Evolutionary conservation across 257 asterid genomes (phyloP), one percentile per base, ranked within the genome.

Genomic region (Asclepias syriaca): DNA sequence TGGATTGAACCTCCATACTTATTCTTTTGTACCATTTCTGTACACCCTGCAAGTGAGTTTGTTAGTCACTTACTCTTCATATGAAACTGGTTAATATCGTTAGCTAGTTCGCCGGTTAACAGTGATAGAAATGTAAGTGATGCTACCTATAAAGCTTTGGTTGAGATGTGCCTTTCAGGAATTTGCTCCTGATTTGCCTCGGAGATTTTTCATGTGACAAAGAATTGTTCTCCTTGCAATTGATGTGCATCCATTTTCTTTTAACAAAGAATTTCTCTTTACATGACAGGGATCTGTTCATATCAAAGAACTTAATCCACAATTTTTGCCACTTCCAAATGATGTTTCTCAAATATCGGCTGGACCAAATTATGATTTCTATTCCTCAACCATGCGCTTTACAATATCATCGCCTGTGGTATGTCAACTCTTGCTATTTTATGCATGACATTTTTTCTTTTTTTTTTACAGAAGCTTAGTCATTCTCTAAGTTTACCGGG

Each of bases 351-450:
- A 88, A 81, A 95, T 95, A 80, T 84, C 80, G 54, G 89, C 99
- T 2, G 99, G 95, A 77, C 79, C 97, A 74, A 95, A 90, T 85
- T 91, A 90, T 79, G 99, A 92, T 86, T 95, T 71, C 83, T 77
- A 79, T 77, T 95, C 99, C 70, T 84, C 98, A 75, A 87, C 75
- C 80, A 88, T 92, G 96, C 93, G 97, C 73, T 84, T 95, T 73
- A 87, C 93, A 65, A 81, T 95, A 79, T 84, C 89, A 79, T 90
- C 99, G 34, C 98, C 96, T 40, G 87, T 90, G 97, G 99, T 95
- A 86, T 71, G 91, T 80, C 53, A 29, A 39, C 78, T 40, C 66
- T 57, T 46, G 24, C 32, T 57, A 46, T 68, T 53, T 57, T 45
- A 46, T 65, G 51, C 50, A 11, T 14, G 12, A 39, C 32, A 15